These are phyloP conservation scores for Eimeria sp. DNA, from an alignment of 169 alveolate species.

Conservation along the genomic window DNA sequence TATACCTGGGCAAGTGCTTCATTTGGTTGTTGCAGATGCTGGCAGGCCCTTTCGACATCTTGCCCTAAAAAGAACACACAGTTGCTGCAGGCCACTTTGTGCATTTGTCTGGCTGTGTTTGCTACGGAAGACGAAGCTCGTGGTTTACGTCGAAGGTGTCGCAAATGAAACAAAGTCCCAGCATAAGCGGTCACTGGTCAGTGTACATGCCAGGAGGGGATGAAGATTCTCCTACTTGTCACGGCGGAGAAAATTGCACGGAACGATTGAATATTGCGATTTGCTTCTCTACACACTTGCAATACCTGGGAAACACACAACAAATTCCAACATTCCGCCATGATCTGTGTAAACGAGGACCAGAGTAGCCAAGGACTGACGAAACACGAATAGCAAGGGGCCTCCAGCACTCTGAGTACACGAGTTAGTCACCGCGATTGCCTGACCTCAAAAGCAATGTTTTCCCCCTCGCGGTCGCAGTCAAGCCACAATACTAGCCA, in stretches of 20 bases:
- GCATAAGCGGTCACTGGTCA: background rate
- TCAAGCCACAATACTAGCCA: constrained; percentile 95
- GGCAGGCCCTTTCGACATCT: constrained; percentile 93
- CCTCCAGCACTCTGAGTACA: background rate
- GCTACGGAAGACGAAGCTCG: too few species aligned
- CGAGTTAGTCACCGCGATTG: background rate
- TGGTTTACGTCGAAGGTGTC: too few species aligned
- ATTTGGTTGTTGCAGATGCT: constrained; percentile 93
- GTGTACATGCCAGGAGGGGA: background rate
- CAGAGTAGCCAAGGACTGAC: background rate
- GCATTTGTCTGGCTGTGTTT: background rate
- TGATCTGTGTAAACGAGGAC: too few species aligned
- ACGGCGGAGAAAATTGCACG: constrained; percentile 98
- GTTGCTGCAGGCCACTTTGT: background rate
- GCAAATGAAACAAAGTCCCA: background rate
- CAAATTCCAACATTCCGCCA: background rate
- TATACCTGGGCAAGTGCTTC: constrained; percentile 89
- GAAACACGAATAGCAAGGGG: background rate
- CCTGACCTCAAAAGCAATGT: constrained; percentile 96
- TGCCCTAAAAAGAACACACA: constrained; percentile 63
- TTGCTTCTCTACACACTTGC: constrained; percentile 87
- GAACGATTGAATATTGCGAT: constrained; percentile 86
- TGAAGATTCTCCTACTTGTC: constrained; percentile 84
- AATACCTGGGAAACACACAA: constrained; percentile 88
- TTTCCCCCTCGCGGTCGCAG: constrained; percentile 99